A percentile compares a stretch with the other conserved stretches of the same genome.
Conservation (phyloP, 2,329 filamentous ascomycete genomes). For the Bipolaris victoriae region DNA sequence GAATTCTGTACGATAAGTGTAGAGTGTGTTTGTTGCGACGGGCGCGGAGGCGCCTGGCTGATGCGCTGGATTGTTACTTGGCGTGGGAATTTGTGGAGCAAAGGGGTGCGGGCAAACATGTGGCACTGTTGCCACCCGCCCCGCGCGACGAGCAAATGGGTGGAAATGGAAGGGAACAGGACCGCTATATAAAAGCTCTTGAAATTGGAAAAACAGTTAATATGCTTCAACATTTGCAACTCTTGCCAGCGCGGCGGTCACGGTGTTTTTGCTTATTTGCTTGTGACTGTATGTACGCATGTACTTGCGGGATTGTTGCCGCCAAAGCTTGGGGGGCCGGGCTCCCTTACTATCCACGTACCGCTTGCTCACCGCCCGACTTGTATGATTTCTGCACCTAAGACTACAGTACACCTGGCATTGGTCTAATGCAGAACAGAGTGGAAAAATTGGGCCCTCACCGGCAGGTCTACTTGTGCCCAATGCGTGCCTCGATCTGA, state of each 20-base stretch:
- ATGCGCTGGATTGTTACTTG: slow-evolving; percentile 40
- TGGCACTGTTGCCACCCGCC: slow-evolving; percentile 17
- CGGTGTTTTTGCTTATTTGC: background rate
- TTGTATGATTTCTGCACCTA: slow-evolving; percentile 17
- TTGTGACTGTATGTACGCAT: background rate
- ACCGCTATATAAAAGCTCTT: slow-evolving; percentile 36
- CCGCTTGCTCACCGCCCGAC: slow-evolving; percentile 17
- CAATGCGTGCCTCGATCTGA: slow-evolving; percentile 21
- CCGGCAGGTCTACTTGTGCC: slow-evolving; percentile 24
- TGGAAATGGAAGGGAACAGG: slow-evolving; percentile 20
- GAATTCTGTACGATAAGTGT: slow-evolving; percentile 40
- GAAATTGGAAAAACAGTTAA: slow-evolving; percentile 44
- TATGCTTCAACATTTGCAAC: slow-evolving; percentile 13
- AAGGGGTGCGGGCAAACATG: slow-evolving; percentile 13
- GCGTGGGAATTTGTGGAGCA: slow-evolving; percentile 21
- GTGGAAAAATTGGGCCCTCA: slow-evolving; percentile 29
- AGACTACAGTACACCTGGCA: slow-evolving; percentile 14
- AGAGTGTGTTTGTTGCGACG: slow-evolving; percentile 32
- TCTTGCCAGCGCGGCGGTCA: background rate
- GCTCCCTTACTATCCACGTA: slow-evolving; percentile 24
- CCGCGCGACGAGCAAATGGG: slow-evolving; percentile 15
- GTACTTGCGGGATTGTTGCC: background rate
- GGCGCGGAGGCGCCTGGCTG: slow-evolving; percentile 26
- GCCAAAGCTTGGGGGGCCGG: slow-evolving; percentile 8
- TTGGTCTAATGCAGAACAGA: slow-evolving; percentile 23